A percentile compares a stretch with the other conserved stretches of the same genome.
Conservation (phyloP, 768 basidiomycete genomes). For the Pulveroboletus sp. region DNA sequence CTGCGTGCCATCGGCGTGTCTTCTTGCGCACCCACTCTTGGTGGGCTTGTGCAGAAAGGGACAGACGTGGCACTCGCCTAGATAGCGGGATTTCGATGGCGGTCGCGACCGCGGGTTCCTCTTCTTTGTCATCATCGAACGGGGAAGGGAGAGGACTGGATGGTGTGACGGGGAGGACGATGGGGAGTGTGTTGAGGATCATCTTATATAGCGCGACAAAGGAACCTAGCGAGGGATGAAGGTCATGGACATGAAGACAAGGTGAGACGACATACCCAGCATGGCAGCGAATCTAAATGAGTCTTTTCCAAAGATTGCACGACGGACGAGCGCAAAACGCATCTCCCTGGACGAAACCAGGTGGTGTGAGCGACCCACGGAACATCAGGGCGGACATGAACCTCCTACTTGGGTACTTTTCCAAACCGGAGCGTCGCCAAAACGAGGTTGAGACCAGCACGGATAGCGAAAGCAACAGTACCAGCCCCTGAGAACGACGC, state of each 20-base stretch:
- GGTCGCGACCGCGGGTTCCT: slow-evolving; percentile 4
- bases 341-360: slow-evolving; percentile 44
- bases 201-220: slow-evolving; percentile 78
- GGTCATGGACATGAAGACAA: too few species aligned
- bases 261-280: slow-evolving; percentile 51
- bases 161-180: slow-evolving; percentile 50
- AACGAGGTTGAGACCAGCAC: slow-evolving; percentile 79
- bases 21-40: slow-evolving; percentile 59
- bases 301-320: slow-evolving; percentile 80
- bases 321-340: slow-evolving; percentile 63
- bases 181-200: slow-evolving; percentile 71
- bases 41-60: slow-evolving; percentile 59
- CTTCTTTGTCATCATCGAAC: slow-evolving; percentile 31
- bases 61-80: slow-evolving; percentile 47
- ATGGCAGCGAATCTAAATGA: slow-evolving; percentile 82
- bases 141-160: slow-evolving; percentile 21
- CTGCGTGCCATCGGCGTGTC: slow-evolving; percentile 74
- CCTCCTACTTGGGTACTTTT: slow-evolving; percentile 55
- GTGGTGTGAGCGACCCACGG: neutral
- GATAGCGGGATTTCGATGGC: slow-evolving; percentile 18
- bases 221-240: slow-evolving; percentile 42
- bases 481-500: slow-evolving; percentile 58
- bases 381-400: neutral
- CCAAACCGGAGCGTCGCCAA: slow-evolving; percentile 71
- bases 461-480: slow-evolving; percentile 71